Evolutionary conservation across 2,329 filamentous ascomycete genomes (phyloP), one percentile per base, ranked within the genome.

Genomic region (Phaeosphaeriaceae sp.): DNA sequence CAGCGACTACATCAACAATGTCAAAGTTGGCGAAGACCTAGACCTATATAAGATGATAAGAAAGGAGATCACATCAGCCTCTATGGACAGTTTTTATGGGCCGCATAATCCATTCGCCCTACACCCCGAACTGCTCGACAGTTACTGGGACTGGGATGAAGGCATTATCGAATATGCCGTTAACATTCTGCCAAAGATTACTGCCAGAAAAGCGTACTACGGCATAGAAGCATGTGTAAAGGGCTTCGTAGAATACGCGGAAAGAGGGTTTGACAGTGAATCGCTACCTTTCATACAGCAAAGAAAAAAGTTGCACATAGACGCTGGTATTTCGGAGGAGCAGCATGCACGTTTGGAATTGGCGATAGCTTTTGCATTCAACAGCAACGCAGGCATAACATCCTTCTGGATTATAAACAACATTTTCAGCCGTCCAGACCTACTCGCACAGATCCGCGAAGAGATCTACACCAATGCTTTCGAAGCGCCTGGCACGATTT

Each of bases 361-460:
- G 5, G 52, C 28, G 3, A 46, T 72, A 6, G 47, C 52, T 5
- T 50, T 78, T 6, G 78, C 64, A 0, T 51, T 76, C 17, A 60
- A 77, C 1, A 67, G 70, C 34, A 81, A 81, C 54, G 76, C 77
- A 0, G 63, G 72, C 3, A 75, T 76, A 0, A 70, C 76, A 0
- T 58, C 64, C 0, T 81, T 80, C 63, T 81, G 79, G 79, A 47
- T 74, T 1, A 29, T 81, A 0, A 74, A 69, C 50, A 72, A 79
- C 32, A 58, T 81, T 6, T 78, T 70, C 58, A 74, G 74, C 4
- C 67, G 74, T 1, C 71, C 75, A 0, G 55, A 59, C 1, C 55
- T 80, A 0, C 67, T 79, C 1, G 43, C 54, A 0, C 69, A 74
- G n/a, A 58, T 81, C 3, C 70, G 77, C 0, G 46, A 70, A 0